These are phyloP conservation scores for Aspergillus steynii DNA, from an alignment of 495 filamentous ascomycete genomes.

Conservation along the genomic window DNA sequence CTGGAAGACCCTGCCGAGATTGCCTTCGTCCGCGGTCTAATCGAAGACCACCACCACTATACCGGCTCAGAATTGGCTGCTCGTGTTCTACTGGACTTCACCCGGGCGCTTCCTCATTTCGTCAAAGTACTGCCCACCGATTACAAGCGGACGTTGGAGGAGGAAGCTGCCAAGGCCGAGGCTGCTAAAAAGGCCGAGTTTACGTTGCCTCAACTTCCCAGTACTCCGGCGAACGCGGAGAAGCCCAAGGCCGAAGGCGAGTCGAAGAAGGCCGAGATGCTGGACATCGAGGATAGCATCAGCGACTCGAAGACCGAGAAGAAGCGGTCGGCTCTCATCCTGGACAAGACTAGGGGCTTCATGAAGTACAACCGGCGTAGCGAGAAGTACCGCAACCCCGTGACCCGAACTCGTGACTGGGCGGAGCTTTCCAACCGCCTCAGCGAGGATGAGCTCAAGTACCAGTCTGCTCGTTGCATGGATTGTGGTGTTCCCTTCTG, in stretches of 20 bases:
- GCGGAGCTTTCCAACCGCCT: constrained; percentile 85
- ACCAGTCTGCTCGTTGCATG: constrained; percentile 98
- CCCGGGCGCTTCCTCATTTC: constrained; percentile 85
- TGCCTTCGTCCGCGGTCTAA: constrained; percentile 87
- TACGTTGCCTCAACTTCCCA: constrained; percentile 75
- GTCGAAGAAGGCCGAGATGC: constrained; percentile 76
- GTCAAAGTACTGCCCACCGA: constrained; percentile 94
- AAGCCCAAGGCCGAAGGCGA: constrained; percentile 60
- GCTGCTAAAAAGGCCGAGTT: constrained; percentile 83
- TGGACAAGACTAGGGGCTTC: constrained; percentile 98
- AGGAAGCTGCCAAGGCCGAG: constrained; percentile 82
- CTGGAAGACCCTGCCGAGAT: constrained; percentile 91
- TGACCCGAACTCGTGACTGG: constrained; percentile 92
- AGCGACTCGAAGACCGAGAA: constrained; percentile 84
- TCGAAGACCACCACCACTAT: constrained; percentile 99
- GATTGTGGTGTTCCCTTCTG: constrained; percentile 99
- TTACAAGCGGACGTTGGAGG: constrained; percentile 91
- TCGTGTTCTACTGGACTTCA: constrained; percentile 96
- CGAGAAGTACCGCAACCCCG: constrained; percentile 91
- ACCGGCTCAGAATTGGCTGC: constrained; percentile 97
- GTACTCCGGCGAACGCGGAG: constrained; percentile 51
- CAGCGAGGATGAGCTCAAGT: constrained; percentile 97
- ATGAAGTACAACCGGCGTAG: constrained; percentile 96
- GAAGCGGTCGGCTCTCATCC: constrained; percentile 87
- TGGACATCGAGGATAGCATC: constrained; percentile 95